phyloP scores from a whole-genome alignment of 148 eudicot species.

The Rhododendron williamsianum region DNA sequence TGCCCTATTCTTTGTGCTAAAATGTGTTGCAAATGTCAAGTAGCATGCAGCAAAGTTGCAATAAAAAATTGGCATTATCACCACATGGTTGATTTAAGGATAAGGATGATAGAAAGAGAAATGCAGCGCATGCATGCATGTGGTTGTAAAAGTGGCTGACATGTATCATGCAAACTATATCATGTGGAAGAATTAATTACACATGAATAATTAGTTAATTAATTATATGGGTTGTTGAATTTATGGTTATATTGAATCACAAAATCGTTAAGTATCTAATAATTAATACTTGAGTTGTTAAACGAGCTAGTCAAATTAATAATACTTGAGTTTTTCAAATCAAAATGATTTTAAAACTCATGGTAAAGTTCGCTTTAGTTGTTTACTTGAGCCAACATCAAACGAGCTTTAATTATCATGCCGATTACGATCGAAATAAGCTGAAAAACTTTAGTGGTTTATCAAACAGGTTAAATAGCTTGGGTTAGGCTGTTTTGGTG shows the following conservation, averaged over 20 bases:
- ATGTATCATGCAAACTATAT: too few species aligned
- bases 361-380: background rate
- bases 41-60: background rate
- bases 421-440: background rate
- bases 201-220: too few species aligned
- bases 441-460: background rate
- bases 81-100: background rate
- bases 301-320: too few species aligned
- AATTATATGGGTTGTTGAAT: background rate
- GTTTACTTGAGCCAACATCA: background rate
- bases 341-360: background rate
- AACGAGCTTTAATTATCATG: background rate
- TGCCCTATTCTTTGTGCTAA: background rate
- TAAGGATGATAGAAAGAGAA: background rate
- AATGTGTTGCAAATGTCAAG: background rate
- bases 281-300: too few species aligned
- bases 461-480: background rate
- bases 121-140: background rate
- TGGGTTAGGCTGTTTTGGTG: too few species aligned
- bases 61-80: background rate
- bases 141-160: background rate
- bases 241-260: background rate
- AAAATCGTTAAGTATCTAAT: too few species aligned
- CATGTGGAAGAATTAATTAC: background rate
- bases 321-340: background rate